Base-by-base conservation (phyloP, 2,329 filamentous ascomycete species). In the Aspergillus sp. region DNA sequence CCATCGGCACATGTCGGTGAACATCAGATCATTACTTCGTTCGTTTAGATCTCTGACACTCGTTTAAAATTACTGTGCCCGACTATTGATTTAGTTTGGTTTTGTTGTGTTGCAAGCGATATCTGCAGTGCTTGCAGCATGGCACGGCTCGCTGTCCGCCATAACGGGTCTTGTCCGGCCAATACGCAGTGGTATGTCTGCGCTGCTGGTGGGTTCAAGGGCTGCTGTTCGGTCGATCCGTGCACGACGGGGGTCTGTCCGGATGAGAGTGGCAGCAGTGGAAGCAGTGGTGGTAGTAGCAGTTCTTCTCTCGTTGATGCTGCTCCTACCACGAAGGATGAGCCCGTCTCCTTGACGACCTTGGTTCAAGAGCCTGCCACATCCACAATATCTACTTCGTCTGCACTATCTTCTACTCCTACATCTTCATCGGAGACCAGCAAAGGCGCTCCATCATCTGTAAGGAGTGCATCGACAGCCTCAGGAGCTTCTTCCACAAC, bases 191-290 rank as follows among this genome's bases (percentile, higher is more conserved):
- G 63, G 62, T 75, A 75, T 66, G 61, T 67, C 36, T 74, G 73
- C 53, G 56, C 57, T 3, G 58, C 38, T 42, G 68, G 67, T 0
- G 30, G 53, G 30, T 76, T 67, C 54, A 59, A 41, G 32, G 74
- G 74, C 48, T 76, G 74, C 56, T 76, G 74, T 50, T 71, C 71
- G 8, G 64, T 64, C 13, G 65, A 75, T 59, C 72, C 74, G 25
- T 75, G 74, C 58, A 63, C 59, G 10, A 58, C 58, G 32, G 72
- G 71, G 1, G 38, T 69, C 2, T 76, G 74, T 66, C 69, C 68
- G 8, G 70, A 72, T 36, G 61, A 66, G 30, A 50, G 59, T 15
- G 47, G 19, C 47, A 44, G 36, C 57, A 19, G 49, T 52, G 15
- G 36, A 48, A 42, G 25, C n/a, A 25, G 8, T 21, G 23, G 50